Evolutionary conservation across 305 asterid species (phyloP).

Genomic region (Euphrasia arctica): DNA sequence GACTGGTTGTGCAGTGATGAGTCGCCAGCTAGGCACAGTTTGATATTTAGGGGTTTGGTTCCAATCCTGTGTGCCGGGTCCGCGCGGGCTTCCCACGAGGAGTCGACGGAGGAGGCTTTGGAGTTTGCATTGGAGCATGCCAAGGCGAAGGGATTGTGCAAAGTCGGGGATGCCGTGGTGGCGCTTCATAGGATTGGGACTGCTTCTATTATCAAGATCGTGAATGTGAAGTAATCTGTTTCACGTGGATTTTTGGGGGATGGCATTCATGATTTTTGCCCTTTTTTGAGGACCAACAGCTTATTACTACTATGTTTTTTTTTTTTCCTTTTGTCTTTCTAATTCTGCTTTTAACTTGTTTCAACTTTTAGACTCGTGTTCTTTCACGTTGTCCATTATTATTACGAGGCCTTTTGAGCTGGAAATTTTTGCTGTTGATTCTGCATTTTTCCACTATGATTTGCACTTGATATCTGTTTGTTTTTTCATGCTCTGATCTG

Average conservation of each 20-base stretch:
- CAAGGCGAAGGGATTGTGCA: slow-evolving; percentile 52
- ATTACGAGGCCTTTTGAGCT: background rate
- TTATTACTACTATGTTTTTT: background rate
- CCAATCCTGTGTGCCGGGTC: slow-evolving; percentile 55
- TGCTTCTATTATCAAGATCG: slow-evolving; percentile 59
- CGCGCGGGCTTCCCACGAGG: slow-evolving; percentile 50
- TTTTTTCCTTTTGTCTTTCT: background rate
- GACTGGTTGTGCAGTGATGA: slow-evolving; percentile 65
- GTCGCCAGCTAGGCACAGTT: slow-evolving; percentile 60
- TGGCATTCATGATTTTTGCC: slow-evolving; percentile 28
- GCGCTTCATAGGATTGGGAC: slow-evolving; percentile 56
- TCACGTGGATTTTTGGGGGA: background rate
- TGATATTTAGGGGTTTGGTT: slow-evolving; percentile 54
- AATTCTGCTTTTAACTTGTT: slow-evolving; percentile 14
- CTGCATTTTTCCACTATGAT: background rate
- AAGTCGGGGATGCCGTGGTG: slow-evolving; percentile 54
- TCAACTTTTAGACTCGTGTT: slow-evolving; percentile 17
- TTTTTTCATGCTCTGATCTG: background rate
- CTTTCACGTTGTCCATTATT: slow-evolving; percentile 21
- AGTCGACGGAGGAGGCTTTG: slow-evolving; percentile 56
- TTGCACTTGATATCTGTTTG: slow-evolving; percentile 18
- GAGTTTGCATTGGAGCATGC: slow-evolving; percentile 59
- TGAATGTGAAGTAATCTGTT: slow-evolving; percentile 40
- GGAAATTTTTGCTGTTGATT: slow-evolving; percentile 21
- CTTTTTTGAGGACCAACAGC: slow-evolving; percentile 20